A percentile compares a stretch with the other conserved stretches of the same genome.
Conservation (phyloP, 371 early-diverging fungal genomes). For the Mucor piriformis region DNA sequence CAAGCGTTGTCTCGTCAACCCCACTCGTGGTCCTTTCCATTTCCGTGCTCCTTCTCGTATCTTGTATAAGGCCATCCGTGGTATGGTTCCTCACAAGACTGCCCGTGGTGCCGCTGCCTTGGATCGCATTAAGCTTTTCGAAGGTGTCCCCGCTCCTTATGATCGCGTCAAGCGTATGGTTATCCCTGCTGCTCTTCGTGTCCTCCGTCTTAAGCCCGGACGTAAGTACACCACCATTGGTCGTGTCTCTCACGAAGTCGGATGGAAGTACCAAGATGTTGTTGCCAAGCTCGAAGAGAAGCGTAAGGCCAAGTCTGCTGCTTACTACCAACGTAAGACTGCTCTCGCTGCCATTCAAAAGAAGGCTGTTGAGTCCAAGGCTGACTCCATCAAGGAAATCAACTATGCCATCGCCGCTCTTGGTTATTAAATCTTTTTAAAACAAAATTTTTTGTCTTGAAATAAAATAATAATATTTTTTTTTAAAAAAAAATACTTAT, state of each 20-base stretch:
- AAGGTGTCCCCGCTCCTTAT: slow-evolving; percentile 99
- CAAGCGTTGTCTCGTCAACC: slow-evolving; percentile 99
- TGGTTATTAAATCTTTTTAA: slow-evolving; percentile 58
- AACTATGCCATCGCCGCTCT: slow-evolving; percentile 53
- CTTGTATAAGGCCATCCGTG: slow-evolving; percentile 97
- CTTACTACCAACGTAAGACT: slow-evolving; percentile 90
- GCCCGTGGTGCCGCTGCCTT: slow-evolving; percentile 98
- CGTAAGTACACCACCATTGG: slow-evolving; percentile 97
- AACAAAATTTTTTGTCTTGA: neutral
- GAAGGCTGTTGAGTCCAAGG: slow-evolving; percentile 56
- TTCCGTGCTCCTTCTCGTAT: slow-evolving; percentile 99
- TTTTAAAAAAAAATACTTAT: too few relatives aligned
- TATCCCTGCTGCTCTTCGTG: slow-evolving; percentile 96
- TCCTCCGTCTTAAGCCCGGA: slow-evolving; percentile 94
- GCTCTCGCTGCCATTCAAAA: slow-evolving; percentile 49
- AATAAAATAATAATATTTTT: too few relatives aligned
- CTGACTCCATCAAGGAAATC: slow-evolving; percentile 51
- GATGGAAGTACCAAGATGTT: slow-evolving; percentile 99
- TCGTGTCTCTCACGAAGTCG: slow-evolving; percentile 95
- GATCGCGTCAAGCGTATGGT: slow-evolving; percentile 97
- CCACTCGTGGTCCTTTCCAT: slow-evolving; percentile 98
- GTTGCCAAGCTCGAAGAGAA: slow-evolving; percentile 96
- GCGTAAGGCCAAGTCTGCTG: slow-evolving; percentile 93
- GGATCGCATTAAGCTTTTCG: slow-evolving; percentile 97
- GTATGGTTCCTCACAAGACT: slow-evolving; percentile 99